Evolutionary conservation across 768 basidiomycete genomes (phyloP), one percentile per base, ranked within the genome.

Genomic region (Pulveroboletus sp.): DNA sequence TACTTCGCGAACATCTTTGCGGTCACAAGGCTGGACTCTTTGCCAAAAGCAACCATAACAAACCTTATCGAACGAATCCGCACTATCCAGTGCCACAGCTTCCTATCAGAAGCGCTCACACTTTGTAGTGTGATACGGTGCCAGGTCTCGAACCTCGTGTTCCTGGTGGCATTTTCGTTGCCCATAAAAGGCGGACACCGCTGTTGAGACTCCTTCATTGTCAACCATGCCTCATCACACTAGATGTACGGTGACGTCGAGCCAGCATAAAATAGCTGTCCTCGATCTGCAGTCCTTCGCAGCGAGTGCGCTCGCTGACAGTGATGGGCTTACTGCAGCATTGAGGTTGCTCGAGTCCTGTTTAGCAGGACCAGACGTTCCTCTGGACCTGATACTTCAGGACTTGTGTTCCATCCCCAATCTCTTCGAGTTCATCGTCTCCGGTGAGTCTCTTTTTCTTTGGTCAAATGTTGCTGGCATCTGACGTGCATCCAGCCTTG

Each of bases 361-460:
- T 53, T 63, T 65, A 55, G 54, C 48, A 49, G 60, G 38, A 29
- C 59, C 56, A 49, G 54, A 54, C 29, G 14, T 47, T 1, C 47
- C 23, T 38, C 53, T 65, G 55, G 55, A 43, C 49, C 53, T 61
- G 59, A 51, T 63, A 45, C 16, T 65, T n/a, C 59, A 58, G 47
- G 56, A 67, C 42, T 49, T 70, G 45, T 56, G 68, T 19, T 59
- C 63, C 4, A 27, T 54, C 6, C 58, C 67, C 0, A 32, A 51
- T 12, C 54, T 68, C 12, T 71, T 69, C 3, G 62, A 64, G 5
- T 67, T 59, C n/a, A 19, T 71, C 2, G 20, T 68, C 3, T 71
- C 69, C 2, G 51, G 68, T 63, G 47, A 44, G 56, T 51, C 7
- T 39, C 16, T n/a, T 29, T 42, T 14, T 39, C 7, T 0, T 19